Conservation (phyloP, 495 filamentous ascomycete genomes). For the Talaromyces wortmannii region DNA sequence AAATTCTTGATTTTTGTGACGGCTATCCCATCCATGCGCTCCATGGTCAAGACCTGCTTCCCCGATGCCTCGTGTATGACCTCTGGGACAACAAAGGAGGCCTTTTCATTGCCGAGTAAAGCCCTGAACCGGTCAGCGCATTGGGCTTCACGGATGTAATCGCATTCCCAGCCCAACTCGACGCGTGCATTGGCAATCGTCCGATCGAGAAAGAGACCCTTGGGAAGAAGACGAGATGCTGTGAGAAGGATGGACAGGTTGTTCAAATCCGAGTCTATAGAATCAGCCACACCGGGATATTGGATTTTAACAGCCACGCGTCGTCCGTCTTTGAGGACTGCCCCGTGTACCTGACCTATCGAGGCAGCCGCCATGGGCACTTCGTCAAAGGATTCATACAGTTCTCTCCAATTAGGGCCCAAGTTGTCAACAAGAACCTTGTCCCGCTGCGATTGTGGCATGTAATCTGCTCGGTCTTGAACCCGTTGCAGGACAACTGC, state of each 20-base stretch:
- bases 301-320: conserved; percentile 93
- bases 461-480: conserved; percentile 96
- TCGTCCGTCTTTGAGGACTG: conserved; percentile 66
- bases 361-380: conserved; percentile 94
- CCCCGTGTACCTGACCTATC: conserved; percentile 92
- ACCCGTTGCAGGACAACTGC: conserved; percentile 86
- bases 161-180: conserved; percentile 95
- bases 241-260: conserved; percentile 87
- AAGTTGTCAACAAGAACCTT: conserved; percentile 72
- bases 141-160: conserved; percentile 83
- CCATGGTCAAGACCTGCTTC: conserved; percentile 85
- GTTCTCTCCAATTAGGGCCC: conserved; percentile 75
- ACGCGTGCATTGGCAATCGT: conserved; percentile 95
- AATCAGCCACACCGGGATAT: conserved; percentile 93
- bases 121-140: conserved; percentile 66
- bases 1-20: conserved; percentile 77
- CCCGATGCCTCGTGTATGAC: conserved; percentile 76
- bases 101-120: conserved; percentile 61
- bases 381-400: conserved; percentile 82
- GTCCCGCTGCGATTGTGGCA: conserved; percentile 89
- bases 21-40: conserved; percentile 78
- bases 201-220: conserved; percentile 89
- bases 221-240: conserved; percentile 81
- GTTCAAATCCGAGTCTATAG: conserved; percentile 90
- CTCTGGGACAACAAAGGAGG: conserved; percentile 71